Evolutionary conservation across 2,329 filamentous ascomycete genomes (phyloP).

Genomic region (Clonostachys chloroleuca): DNA sequence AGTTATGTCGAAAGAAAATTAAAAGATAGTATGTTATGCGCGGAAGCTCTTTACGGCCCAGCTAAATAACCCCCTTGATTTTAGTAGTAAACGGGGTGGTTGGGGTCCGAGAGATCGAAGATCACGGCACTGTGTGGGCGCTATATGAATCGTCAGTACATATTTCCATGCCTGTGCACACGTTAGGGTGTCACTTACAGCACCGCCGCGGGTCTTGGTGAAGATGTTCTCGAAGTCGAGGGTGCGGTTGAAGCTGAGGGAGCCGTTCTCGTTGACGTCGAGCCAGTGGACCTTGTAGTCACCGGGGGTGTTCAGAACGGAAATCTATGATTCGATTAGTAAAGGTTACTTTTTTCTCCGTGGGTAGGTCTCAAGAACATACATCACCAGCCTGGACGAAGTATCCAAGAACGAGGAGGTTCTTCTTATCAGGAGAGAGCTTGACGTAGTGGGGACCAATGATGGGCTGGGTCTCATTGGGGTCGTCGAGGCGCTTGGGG

Average conservation of each 20-base stretch:
- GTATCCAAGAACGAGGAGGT: slow-evolving; percentile 61
- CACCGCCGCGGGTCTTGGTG: slow-evolving; percentile 42
- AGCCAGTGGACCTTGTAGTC: slow-evolving; percentile 62
- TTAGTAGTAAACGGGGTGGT: slow-evolving; percentile 44
- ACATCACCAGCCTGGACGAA: slow-evolving; percentile 57
- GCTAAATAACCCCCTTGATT: background rate
- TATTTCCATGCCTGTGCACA: background rate
- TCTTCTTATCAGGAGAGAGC: slow-evolving; percentile 59
- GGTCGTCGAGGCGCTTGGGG: slow-evolving; percentile 56
- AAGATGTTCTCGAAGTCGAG: slow-evolving; percentile 54
- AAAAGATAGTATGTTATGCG: too few species aligned
- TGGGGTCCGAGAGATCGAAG: slow-evolving; percentile 50
- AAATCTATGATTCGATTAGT: slow-evolving; percentile 28
- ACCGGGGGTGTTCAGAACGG: slow-evolving; percentile 54
- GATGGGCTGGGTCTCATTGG: slow-evolving; percentile 51
- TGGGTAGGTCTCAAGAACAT: slow-evolving; percentile 3
- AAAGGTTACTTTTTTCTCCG: background rate
- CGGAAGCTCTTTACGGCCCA: too few species aligned
- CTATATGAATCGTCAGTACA: slow-evolving; percentile 2
- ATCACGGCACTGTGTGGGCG: slow-evolving; percentile 53
- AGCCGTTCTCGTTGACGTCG: slow-evolving; percentile 49
- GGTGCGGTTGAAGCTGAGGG: slow-evolving; percentile 53
- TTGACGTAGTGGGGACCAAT: slow-evolving; percentile 62
- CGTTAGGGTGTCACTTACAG: slow-evolving; percentile 11
- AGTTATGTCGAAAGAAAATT: too few species aligned